Evolutionary conservation across 495 filamentous ascomycete species (phyloP).

Genomic region (Aspergillus nidulans): DNA sequence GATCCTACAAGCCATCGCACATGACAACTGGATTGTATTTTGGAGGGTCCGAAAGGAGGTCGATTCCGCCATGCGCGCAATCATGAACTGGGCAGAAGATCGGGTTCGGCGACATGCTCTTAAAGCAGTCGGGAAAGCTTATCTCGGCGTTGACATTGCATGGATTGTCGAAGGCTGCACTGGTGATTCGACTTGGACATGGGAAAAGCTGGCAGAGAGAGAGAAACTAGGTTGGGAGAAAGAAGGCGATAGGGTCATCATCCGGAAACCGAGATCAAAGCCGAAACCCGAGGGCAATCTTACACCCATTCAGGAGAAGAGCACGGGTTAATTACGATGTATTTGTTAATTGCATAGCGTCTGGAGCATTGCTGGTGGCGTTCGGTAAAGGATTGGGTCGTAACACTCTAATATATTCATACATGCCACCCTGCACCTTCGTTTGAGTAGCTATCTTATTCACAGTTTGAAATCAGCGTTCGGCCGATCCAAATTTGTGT

Average conservation of each 20-base stretch:
- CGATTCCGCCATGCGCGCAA: constrained; percentile 66
- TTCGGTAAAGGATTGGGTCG: constrained; percentile 4
- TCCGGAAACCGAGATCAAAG: constrained; percentile 54
- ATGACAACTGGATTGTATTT: constrained; percentile 79
- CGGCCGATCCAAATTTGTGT: constrained; percentile 62
- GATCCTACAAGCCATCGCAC: constrained; percentile 64
- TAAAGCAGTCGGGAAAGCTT: constrained; percentile 77
- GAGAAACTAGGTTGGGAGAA: constrained; percentile 79
- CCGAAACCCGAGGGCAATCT: constrained; percentile 24
- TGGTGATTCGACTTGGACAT: constrained; percentile 62
- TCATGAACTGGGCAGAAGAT: constrained; percentile 78
- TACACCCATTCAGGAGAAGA: constrained; percentile 19
- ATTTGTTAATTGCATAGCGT: constrained; percentile 11
- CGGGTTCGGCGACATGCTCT: constrained; percentile 66
- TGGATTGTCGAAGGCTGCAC: constrained; percentile 44
- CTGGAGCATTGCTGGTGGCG: constrained; percentile 13
- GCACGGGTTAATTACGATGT: constrained; percentile 7
- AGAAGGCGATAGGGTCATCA: constrained; percentile 63
- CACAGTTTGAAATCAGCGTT: constrained; percentile 77
- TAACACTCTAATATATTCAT: constrained; percentile 12
- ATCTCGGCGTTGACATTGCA: constrained; percentile 62
- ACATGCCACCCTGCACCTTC: neutral
- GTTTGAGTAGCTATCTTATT: constrained; percentile 9
- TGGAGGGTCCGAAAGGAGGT: constrained; percentile 65
- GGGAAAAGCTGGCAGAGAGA: constrained; percentile 61